Evolutionary conservation across 2,329 filamentous ascomycete genomes (phyloP).

Genomic region (Fusarium concolor): DNA sequence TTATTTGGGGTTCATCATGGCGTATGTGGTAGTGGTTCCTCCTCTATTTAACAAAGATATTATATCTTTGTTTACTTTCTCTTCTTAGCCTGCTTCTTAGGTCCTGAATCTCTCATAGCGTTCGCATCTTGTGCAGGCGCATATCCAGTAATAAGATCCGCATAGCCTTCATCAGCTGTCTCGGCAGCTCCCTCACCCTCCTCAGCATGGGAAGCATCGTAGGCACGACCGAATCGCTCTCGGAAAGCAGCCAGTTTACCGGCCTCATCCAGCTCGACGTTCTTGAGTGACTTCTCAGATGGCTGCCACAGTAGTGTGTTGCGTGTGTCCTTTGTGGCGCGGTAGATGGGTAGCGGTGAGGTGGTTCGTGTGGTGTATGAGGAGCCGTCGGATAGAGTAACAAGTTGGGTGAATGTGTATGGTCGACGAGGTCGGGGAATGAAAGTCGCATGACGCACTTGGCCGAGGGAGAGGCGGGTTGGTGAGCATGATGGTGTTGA

Average conservation of each 20-base stretch:
- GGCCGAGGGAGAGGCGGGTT: constrained; percentile 54
- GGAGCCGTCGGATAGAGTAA: constrained; percentile 91
- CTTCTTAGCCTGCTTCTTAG: constrained; percentile 59
- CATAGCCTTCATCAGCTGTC: constrained; percentile 46
- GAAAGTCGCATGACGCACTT: constrained; percentile 85
- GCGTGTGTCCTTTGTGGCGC: constrained; percentile 80
- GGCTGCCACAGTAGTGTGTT: constrained; percentile 96
- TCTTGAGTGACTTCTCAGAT: constrained; percentile 79
- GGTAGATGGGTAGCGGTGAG: constrained; percentile 71
- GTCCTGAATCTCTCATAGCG: constrained; percentile 51
- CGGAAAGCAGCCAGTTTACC: constrained; percentile 89
- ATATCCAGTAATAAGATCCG: constrained; percentile 65
- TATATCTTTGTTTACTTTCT: constrained; percentile 56
- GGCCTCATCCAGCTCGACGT: constrained; percentile 95
- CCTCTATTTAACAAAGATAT: constrained; percentile 6
- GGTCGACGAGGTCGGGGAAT: constrained; percentile 89
- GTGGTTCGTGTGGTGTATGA: constrained; percentile 85
- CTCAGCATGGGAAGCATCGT: constrained; percentile 71
- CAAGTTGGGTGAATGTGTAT: constrained; percentile 96
- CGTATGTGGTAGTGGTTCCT: neutral
- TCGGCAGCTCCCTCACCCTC: constrained; percentile 42
- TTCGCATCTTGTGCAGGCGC: constrained; percentile 52
- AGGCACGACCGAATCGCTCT: constrained; percentile 83
- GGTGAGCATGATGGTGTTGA: constrained; percentile 41
- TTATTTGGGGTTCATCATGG: neutral